Percentiles rank a stretch among this genome's conserved stretches.
These are phyloP conservation scores for Apocynum venetum DNA, from an alignment of 257 asterid species.

Conservation along the genomic window DNA sequence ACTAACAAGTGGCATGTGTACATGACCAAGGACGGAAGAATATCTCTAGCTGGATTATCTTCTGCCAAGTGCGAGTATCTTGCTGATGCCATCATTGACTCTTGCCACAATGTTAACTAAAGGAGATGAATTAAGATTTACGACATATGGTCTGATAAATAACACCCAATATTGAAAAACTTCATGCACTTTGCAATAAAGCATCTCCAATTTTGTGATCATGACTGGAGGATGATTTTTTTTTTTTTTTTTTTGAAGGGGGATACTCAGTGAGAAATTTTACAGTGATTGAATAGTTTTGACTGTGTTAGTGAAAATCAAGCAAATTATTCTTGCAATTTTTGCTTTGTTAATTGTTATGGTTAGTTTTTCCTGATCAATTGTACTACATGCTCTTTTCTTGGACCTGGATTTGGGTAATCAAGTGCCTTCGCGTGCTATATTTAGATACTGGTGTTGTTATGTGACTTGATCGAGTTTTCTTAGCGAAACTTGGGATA, in stretches of 20 bases:
- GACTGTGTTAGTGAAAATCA: neutral
- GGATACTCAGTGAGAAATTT: neutral
- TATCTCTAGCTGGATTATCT: constrained; percentile 90
- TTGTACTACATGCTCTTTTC: neutral
- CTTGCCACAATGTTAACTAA: constrained; percentile 74
- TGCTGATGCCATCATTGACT: constrained; percentile 92
- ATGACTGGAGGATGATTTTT: too few relatives aligned
- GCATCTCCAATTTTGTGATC: constrained; percentile 3
- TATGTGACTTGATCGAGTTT: neutral
- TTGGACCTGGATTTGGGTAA: too few relatives aligned
- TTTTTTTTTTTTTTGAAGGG: neutral
- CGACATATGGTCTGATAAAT: neutral
- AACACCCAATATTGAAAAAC: neutral
- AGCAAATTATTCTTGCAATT: neutral
- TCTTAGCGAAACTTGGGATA: too few relatives aligned
- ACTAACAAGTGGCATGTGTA: constrained; percentile 85
- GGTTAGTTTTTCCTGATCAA: neutral
- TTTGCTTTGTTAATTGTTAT: too few relatives aligned
- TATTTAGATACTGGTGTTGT: neutral
- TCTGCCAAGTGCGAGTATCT: constrained; percentile 90
- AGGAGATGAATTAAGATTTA: constrained; percentile 11
- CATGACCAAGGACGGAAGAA: constrained; percentile 97
- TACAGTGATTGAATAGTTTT: neutral
- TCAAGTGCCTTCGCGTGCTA: neutral
- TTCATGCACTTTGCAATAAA: neutral